A percentile compares a stretch with the other conserved stretches of the same genome.
These are phyloP conservation scores for Metschnikowia vanudenii DNA, from an alignment of 805 yeast species.

Conservation along the genomic window DNA sequence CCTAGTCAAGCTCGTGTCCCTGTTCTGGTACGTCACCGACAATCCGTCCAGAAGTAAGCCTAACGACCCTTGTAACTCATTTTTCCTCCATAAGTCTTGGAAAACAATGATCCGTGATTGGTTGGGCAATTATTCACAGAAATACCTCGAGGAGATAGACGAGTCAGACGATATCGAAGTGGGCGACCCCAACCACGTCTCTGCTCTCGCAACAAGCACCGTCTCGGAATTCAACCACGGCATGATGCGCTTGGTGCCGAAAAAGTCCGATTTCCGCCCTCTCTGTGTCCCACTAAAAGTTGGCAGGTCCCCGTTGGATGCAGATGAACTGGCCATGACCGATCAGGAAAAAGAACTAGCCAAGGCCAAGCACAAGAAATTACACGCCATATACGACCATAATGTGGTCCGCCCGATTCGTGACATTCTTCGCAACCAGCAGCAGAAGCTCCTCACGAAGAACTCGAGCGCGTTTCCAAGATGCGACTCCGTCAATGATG, in stretches of 20 bases:
- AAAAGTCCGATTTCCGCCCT: slow-evolving; percentile 56
- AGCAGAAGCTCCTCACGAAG: slow-evolving; percentile 7
- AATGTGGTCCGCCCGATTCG: slow-evolving; percentile 45
- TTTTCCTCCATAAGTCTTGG: slow-evolving; percentile 65
- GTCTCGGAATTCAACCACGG: slow-evolving; percentile 32
- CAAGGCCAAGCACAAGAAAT: slow-evolving; percentile 26
- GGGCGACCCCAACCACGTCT: too few species aligned
- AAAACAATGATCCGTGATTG: slow-evolving; percentile 39
- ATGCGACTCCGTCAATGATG: slow-evolving; percentile 44
- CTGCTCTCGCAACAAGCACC: neutral
- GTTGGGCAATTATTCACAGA: slow-evolving; percentile 40
- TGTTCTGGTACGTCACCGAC: slow-evolving; percentile 70
- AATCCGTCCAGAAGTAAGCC: slow-evolving; percentile 3
- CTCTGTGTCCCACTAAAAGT: slow-evolving; percentile 49
- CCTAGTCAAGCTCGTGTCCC: slow-evolving; percentile 45
- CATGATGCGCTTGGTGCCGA: slow-evolving; percentile 55
- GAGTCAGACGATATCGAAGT: neutral
- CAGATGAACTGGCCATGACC: neutral
- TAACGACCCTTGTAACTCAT: slow-evolving; percentile 35
- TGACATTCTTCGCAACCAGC: slow-evolving; percentile 21
- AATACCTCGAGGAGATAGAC: slow-evolving; percentile 28
- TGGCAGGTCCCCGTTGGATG: neutral
- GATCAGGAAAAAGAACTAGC: too few species aligned
- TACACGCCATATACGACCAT: slow-evolving; percentile 33
- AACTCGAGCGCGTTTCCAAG: slow-evolving; percentile 24